Base-by-base conservation (phyloP, 1,139 yeast species). In the Pichia sp. region DNA sequence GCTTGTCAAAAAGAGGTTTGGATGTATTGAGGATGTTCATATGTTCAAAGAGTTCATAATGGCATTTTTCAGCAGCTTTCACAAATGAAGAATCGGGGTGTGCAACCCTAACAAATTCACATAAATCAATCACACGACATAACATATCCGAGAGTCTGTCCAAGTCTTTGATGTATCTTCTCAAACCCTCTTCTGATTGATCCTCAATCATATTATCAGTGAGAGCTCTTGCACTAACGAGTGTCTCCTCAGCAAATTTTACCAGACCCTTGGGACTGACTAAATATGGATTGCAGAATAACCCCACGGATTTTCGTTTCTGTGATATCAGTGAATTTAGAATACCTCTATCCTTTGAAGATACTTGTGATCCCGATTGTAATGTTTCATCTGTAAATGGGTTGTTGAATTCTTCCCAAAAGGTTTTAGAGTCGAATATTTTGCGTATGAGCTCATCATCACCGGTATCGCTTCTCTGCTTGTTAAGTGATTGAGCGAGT, bases 11-110 rank as follows among this genome's bases (percentile, higher is more conserved):
- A 29, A 91, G 65, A 30, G 74, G 82, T 13, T 79, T 84, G 41
- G 86, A 82, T 6, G 97, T 91, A 56, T 91, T 91, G 33, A 91
- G 66, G 42, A 82, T 74, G 58, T 87, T 91, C 99, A 91, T 93
- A 58, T 81, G 88, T 45, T 87, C 95, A 59, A 81, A 91, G 82
- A 91, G 74, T 45, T 77, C 67, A 50, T 86, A 94, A 53, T 91
- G 96, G 22, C 94, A 82, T 36, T 73, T 70, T 52, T 91, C 96
- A 1, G 98, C 96, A 2, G 91, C 93, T 32, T 67, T 68, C 4
- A 81, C 69, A 70, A 85, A 86, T 28, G 66, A 62, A 34, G 66
- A 65, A 45, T 79, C 72, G 1, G 97, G 96, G 56, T 91, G 97
- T 1, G 81, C 77, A 33, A 87, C 88, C 36, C 98, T 67, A 20